Conservation (phyloP, 2,329 filamentous ascomycete species). For the Colletotrichum truncatum region DNA sequence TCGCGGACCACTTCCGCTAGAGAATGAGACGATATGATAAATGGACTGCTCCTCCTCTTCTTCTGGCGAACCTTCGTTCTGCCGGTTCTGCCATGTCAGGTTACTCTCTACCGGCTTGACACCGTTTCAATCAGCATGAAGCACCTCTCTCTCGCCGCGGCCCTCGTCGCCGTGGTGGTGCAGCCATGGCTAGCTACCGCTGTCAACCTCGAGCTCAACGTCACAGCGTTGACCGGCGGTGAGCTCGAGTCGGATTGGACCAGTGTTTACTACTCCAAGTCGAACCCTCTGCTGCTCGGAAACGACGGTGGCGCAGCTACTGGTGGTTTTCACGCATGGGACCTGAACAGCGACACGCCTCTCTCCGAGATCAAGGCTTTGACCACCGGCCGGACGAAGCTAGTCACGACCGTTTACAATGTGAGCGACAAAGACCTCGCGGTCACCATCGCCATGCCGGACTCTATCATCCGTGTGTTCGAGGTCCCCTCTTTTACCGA, state of each 20-base stretch:
- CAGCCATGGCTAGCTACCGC: conserved; percentile 13
- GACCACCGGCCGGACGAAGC: conserved; percentile 54
- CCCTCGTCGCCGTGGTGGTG: conserved; percentile 10
- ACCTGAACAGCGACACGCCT: conserved; percentile 39
- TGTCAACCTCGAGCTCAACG: conserved; percentile 34
- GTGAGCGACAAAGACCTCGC: conserved; percentile 47
- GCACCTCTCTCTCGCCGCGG: conserved; percentile 15
- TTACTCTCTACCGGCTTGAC: conserved; percentile 1
- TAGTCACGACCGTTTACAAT: conserved; percentile 49
- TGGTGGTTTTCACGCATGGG: conserved; percentile 52
- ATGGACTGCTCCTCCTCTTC: conserved; percentile 1
- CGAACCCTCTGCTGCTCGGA: conserved; percentile 48
- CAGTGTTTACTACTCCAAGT: conserved; percentile 47
- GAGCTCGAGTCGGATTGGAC: conserved; percentile 53
- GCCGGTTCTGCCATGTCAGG: conserved; percentile 22
- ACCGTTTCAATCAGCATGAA: conserved; percentile 15
- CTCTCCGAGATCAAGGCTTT: conserved; percentile 42
- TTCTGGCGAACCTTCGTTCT: not conserved
- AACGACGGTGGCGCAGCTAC: conserved; percentile 54
- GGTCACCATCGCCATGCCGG: conserved; percentile 51
- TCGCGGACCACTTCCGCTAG: not conserved
- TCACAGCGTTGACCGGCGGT: conserved; percentile 43
- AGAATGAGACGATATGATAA: conserved; percentile 22
- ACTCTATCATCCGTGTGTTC: conserved; percentile 51
- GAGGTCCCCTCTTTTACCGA: conserved; percentile 42